These are phyloP conservation scores for Naematelia encephala DNA, from an alignment of 768 basidiomycete species.

Conservation along the genomic window DNA sequence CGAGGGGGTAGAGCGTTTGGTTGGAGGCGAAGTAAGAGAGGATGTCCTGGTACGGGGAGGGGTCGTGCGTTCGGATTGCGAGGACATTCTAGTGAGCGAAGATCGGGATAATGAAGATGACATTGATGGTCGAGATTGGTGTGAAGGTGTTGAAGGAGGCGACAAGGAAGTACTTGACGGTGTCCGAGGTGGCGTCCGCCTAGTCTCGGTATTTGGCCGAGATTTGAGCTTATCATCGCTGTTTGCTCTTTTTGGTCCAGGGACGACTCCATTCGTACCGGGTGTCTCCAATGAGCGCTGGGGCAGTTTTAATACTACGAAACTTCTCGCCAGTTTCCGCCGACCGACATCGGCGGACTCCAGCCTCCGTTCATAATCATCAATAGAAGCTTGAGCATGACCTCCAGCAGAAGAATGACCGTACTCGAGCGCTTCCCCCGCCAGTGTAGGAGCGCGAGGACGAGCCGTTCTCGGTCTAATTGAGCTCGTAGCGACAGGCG, in stretches of 20 bases:
- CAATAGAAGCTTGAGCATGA: neutral
- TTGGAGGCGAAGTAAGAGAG: neutral
- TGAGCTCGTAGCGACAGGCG: conserved; percentile 1
- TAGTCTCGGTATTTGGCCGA: neutral
- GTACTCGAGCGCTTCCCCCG: conserved; percentile 42
- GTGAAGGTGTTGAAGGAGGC: neutral
- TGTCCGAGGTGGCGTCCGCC: neutral
- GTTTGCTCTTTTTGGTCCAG: conserved; percentile 5
- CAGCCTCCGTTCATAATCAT: conserved; percentile 1
- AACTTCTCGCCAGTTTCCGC: conserved; percentile 17
- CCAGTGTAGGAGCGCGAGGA: conserved; percentile 37
- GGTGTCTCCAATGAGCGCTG: too few species aligned
- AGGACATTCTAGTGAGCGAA: neutral
- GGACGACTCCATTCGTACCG: neutral
- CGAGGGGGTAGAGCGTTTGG: neutral
- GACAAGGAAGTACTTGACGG: conserved; percentile 1
- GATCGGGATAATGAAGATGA: neutral
- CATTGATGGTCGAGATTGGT: neutral
- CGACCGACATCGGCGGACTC: conserved; percentile 2
- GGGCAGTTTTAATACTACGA: conserved; percentile 26
- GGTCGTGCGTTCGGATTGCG: neutral
- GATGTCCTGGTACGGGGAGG: neutral
- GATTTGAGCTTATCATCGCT: conserved; percentile 13
- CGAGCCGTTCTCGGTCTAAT: conserved; percentile 13
- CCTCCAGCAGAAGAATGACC: conserved; percentile 2